Evolutionary conservation across 257 asterid genomes (phyloP), one percentile per base, ranked within the genome.

Genomic region (Solanum neorickii): DNA sequence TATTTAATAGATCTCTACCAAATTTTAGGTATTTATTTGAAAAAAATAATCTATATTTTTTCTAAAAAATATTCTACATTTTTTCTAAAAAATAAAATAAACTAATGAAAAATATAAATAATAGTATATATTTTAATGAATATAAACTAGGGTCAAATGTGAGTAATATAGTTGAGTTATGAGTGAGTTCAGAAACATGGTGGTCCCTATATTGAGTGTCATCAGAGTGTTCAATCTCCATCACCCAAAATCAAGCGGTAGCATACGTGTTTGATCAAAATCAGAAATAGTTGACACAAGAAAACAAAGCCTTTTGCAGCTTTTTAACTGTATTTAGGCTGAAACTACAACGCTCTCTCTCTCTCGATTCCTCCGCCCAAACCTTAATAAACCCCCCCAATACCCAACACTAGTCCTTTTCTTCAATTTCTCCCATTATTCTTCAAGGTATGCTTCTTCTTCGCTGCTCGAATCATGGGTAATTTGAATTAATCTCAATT

Each of bases 321-420:
- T 60, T 9, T 9, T 35, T 31, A 16, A 65, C 82, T 70, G 70
- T 12, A 20, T 29, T 59, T 59, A 73, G 83, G 83, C 87, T 87
- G 91, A 89, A 87, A 85, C 90, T 89, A 60, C 91, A 56, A 89
- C 80, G 39, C 73, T 52, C 88, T 80, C 74, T 82, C 73, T 42
- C 88, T 87, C 74, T 82, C 70, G 89, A 85, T 84, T 59, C 69
- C 82, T 89, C 90, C 90, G 91, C 91, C 88, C 75, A 13, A 49
- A 52, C 73, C 84, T 41, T 27, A 39, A 39, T 27, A 75, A 75
- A 56, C 12, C 12, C 15, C 25, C 82, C 29, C 8, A 74, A 75
- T 75, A 69, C 73, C 60, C 7, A n/a, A 44, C 12, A 10, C 15
- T 15, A 41, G 60, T 23, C 3, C 16, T 39, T 39, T 23, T 44